Percentiles rank a stretch among this genome's conserved stretches.
Conservation (phyloP, 441 rosid species). For the Eutrema salsugineum region DNA sequence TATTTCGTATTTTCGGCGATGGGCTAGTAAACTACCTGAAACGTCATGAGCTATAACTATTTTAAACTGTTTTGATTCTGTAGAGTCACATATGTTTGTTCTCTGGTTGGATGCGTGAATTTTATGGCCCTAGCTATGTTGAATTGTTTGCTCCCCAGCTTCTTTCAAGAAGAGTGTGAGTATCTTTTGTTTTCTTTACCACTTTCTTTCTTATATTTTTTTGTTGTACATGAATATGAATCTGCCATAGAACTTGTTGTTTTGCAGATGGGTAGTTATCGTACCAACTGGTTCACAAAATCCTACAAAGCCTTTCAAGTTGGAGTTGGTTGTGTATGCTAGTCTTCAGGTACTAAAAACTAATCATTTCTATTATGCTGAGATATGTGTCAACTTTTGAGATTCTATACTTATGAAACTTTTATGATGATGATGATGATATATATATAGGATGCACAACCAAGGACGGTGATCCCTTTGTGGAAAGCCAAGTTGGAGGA, state of each 20-base stretch:
- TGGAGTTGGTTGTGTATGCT: conserved; percentile 74
- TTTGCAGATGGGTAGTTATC: conserved; percentile 76
- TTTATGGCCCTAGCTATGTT: conserved; percentile 65
- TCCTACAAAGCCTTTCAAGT: conserved; percentile 51
- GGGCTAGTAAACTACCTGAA: background rate
- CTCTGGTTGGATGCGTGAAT: conserved; percentile 85
- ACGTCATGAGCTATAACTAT: background rate
- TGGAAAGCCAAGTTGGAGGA: conserved; percentile 82
- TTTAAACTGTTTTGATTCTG: conserved; percentile 6
- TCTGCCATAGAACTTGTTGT: background rate
- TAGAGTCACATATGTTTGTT: conserved; percentile 70
- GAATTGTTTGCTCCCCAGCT: conserved; percentile 65
- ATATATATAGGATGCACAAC: too few species aligned
- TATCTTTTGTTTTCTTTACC: background rate
- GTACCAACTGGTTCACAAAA: conserved; percentile 63
- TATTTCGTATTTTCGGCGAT: background rate
- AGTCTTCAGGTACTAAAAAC: conserved; percentile 66
- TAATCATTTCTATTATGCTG: too few species aligned
- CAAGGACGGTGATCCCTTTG: conserved; percentile 52
- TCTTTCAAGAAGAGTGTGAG: conserved; percentile 76
- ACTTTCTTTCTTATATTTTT: background rate
- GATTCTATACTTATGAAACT: too few species aligned
- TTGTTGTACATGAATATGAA: conserved; percentile 8
- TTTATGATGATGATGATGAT: too few species aligned
- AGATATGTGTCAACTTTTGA: too few species aligned